Evolutionary conservation across 2,329 filamentous ascomycete species (phyloP), one percentile per base, ranked within the genome.

Genomic region (Triangularia setosa): DNA sequence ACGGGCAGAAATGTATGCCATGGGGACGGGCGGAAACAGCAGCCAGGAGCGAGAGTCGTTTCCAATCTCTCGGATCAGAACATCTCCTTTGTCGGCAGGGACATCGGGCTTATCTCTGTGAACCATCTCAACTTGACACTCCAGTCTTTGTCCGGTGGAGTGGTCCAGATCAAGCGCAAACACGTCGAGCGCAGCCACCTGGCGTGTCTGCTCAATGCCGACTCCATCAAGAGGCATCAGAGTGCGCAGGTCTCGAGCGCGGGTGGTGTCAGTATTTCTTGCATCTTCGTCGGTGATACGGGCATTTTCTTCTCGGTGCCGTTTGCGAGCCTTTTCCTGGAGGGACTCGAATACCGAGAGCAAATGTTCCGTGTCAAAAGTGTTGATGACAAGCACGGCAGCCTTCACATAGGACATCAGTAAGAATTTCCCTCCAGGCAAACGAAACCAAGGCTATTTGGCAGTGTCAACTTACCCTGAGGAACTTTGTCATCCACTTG

Each of bases 1-100:
- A 44, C 94, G 88, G 58, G 93, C 92, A 12, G 95, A 98, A 21
- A 96, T 84, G 65, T 86, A 84, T 35, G 83, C 81, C 68, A 87
- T 83, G 18, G 88, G 83, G n/a, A 97, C 83, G 0, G 95, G 94
- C n/a, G 93, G 90, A 72, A 99, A 97, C 0, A 99, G 83, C 4
- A 99, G 84, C 87, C 92, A 98, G 27, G 82, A 80, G 61, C 87
- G 86, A 14, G 90, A 87, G 5, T 84, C 83, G 60, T 86, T 84
- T 54, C 93, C 92, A n/a, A 93, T 87, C 76, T 98, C 93, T 69
- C 94, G 93, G 63, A 99, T 90, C 23, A 99, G 84, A n/a, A 99
- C 75, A 75, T 99, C 95, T 6, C 94, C 93, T 58, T 85, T 80
- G 67, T 89, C 85, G 2, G 85, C 84, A 35, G 84, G 82, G 58